phyloP scores from a whole-genome alignment of 768 basidiomycete species.

The Panaeolus papilionaceus region DNA sequence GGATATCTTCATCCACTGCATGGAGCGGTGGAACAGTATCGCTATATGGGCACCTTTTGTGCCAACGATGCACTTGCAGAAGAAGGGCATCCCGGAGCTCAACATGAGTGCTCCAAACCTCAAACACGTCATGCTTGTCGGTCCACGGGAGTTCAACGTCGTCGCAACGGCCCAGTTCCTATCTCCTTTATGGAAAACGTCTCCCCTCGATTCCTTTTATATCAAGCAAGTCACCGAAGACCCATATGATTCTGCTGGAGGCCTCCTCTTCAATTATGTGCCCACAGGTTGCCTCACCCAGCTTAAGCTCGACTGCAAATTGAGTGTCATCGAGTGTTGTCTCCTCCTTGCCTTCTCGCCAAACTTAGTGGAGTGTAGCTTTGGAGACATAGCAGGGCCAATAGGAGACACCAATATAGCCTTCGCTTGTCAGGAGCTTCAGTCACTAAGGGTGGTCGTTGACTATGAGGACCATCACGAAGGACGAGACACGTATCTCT shows the following conservation, averaged over 20 bases:
- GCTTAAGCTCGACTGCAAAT: constrained; percentile 17
- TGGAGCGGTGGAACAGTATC: constrained; percentile 1
- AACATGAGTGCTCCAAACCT: neutral
- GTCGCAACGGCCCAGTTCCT: constrained; percentile 6
- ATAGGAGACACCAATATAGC: neutral
- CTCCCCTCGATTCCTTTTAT: constrained; percentile 14
- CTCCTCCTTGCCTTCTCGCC: constrained; percentile 4
- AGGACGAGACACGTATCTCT: constrained; percentile 15
- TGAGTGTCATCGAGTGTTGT: constrained; percentile 15
- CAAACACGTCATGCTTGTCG: neutral
- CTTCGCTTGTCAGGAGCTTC: constrained; percentile 1
- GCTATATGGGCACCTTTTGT: constrained; percentile 5
- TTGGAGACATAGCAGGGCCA: constrained; percentile 17
- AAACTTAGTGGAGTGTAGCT: constrained; percentile 11
- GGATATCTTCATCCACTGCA: neutral
- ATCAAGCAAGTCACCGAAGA: constrained; percentile 19
- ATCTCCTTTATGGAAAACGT: constrained; percentile 10
- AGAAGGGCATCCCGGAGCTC: neutral
- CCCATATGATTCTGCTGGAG: neutral
- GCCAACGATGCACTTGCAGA: neutral
- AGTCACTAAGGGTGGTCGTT: constrained; percentile 17
- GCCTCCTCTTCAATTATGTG: constrained; percentile 12
- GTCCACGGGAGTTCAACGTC: neutral
- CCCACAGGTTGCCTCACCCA: constrained; percentile 5
- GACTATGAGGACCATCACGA: constrained; percentile 20